phyloP scores from a whole-genome alignment of 768 basidiomycete genomes.

The Termitomyces sp. region DNA sequence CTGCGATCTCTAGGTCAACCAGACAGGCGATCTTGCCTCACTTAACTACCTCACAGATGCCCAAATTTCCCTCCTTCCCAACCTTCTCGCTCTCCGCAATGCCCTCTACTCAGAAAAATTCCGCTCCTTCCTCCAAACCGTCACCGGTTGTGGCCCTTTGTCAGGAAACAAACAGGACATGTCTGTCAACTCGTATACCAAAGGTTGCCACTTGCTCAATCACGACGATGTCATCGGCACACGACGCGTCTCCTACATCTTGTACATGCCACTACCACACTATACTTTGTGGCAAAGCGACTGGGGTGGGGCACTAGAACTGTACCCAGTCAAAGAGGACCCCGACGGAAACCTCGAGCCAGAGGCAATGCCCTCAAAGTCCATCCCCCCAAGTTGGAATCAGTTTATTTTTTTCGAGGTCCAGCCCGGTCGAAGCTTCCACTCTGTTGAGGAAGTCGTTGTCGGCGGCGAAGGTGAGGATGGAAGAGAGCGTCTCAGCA shows the following conservation, averaged over 20 bases:
- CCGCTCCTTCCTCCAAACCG: constrained; percentile 72
- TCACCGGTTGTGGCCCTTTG: constrained; percentile 90
- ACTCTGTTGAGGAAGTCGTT: constrained; percentile 96
- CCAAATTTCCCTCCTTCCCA: constrained; percentile 76
- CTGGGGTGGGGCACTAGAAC: constrained; percentile 92
- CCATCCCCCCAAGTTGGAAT: constrained; percentile 80
- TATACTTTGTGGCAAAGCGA: constrained; percentile 76
- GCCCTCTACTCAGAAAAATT: constrained; percentile 86
- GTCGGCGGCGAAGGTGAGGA: constrained; percentile 64
- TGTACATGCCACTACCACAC: constrained; percentile 85
- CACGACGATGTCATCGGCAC: constrained; percentile 98
- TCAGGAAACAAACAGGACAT: constrained; percentile 93
- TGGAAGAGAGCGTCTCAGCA: constrained; percentile 71
- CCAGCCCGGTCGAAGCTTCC: constrained; percentile 94
- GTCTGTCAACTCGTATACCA: constrained; percentile 87
- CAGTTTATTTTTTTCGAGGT: constrained; percentile 87
- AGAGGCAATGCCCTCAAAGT: constrained; percentile 53
- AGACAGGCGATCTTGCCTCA: constrained; percentile 95
- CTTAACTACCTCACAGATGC: constrained; percentile 77
- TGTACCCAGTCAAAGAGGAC: constrained; percentile 72
- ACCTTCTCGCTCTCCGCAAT: constrained; percentile 77
- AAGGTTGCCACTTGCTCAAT: constrained; percentile 90
- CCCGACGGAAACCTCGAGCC: constrained; percentile 67
- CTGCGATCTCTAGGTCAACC: constrained; percentile 64
- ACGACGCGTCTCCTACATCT: constrained; percentile 91